These are phyloP conservation scores for Myxozyma mucilagina DNA, from an alignment of 805 yeast species.

Conservation along the genomic window DNA sequence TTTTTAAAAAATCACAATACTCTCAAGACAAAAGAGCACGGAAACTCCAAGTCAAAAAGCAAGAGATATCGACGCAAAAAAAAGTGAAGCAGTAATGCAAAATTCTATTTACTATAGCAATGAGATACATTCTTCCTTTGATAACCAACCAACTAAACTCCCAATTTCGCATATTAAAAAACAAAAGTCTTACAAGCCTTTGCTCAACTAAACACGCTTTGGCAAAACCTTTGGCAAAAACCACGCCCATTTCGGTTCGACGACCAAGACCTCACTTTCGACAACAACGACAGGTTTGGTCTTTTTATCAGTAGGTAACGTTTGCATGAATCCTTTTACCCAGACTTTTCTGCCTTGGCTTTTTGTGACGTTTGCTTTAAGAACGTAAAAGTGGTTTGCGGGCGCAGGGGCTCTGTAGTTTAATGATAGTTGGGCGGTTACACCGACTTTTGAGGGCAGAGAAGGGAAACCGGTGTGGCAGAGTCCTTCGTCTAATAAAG, in stretches of 20 bases:
- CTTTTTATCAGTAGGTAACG: slow-evolving; percentile 42
- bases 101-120: too few species aligned
- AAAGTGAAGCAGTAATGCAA: too few species aligned
- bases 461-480: slow-evolving; percentile 83
- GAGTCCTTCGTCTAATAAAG: slow-evolving; percentile 80
- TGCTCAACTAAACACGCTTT: too few species aligned
- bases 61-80: too few species aligned
- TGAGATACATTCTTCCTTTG: too few species aligned
- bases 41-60: too few species aligned
- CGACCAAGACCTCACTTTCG: slow-evolving; percentile 40
- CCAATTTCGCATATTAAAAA: too few species aligned
- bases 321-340: slow-evolving; percentile 65
- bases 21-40: too few species aligned
- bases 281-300: slow-evolving; percentile 30
- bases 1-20: too few species aligned
- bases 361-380: slow-evolving; percentile 66
- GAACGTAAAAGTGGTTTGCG: slow-evolving; percentile 63
- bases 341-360: slow-evolving; percentile 78
- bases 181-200: too few species aligned
- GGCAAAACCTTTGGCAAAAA: slow-evolving; percentile 28
- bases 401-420: slow-evolving; percentile 59
- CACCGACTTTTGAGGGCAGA: slow-evolving; percentile 81
- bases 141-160: too few species aligned
- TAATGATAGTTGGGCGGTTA: slow-evolving; percentile 75
- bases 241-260: slow-evolving; percentile 45